A percentile compares a stretch with the other conserved stretches of the same genome.
Evolutionary conservation across 352 stramenopile species (phyloP).

Genomic region (Phytophthora multivora): DNA sequence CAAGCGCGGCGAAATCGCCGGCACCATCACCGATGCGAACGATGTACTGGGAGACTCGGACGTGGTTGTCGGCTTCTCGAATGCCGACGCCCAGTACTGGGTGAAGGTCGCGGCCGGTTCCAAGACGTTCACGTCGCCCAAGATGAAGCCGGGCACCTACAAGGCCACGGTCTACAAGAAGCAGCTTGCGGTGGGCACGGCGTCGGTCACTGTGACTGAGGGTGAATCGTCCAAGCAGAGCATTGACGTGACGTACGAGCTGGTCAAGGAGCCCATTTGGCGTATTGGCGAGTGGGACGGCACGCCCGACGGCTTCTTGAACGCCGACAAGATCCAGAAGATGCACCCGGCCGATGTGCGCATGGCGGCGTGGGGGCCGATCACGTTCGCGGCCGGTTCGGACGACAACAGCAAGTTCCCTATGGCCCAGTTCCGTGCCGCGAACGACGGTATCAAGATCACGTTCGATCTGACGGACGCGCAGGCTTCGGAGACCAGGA

Average conservation of each 20-base stretch:
- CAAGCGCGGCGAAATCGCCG: constrained; percentile 38
- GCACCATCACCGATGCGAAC: constrained; percentile 40
- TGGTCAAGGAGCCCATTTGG: constrained; percentile 37
- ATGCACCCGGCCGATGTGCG: constrained; percentile 56
- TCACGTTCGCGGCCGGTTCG: constrained; percentile 28
- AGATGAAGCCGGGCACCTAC: constrained; percentile 54
- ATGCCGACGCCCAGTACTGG: constrained; percentile 54
- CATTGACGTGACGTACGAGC: constrained; percentile 33
- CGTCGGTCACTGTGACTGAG: constrained; percentile 19
- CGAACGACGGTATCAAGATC: constrained; percentile 39
- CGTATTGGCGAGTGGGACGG: constrained; percentile 37
- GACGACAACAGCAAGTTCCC: constrained; percentile 40
- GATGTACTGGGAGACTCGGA: constrained; percentile 29
- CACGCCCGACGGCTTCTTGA: constrained; percentile 54
- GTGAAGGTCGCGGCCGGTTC: constrained; percentile 19
- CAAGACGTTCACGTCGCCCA: constrained; percentile 43
- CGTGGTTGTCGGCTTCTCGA: constrained; percentile 42
- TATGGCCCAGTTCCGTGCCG: constrained; percentile 48
- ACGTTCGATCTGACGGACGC: constrained; percentile 33
- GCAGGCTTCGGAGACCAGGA: constrained; percentile 29
- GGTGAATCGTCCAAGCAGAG: constrained; percentile 17
- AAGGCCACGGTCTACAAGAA: constrained; percentile 57
- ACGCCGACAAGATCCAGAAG: constrained; percentile 56
- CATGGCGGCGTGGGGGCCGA: constrained; percentile 34
- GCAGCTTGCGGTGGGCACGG: constrained; percentile 41